Evolutionary conservation across 169 alveolate genomes (phyloP), one percentile per base, ranked within the genome.

Genomic region (Plasmodium relictum): DNA sequence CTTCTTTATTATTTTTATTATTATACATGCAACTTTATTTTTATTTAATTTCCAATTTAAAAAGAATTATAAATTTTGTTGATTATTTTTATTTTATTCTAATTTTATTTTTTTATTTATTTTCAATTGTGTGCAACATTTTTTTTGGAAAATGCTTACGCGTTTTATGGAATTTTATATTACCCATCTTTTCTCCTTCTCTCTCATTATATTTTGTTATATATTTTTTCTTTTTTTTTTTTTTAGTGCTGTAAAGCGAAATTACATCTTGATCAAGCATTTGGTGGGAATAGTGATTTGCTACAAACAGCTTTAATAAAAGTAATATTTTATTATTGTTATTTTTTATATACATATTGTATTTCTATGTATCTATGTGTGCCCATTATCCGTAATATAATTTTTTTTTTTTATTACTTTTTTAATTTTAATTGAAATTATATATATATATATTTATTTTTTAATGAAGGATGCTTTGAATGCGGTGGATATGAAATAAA

Each of bases 221-320:
- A 41, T 56, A 16, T 44, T 8, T 45, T 7, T 61, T 44, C 24
- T 24, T 42, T 54, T 41, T 44, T 18, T 54, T 42, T 52, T 48
- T 61, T 62, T 42, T 89, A 95, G 94, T 93, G 96, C 73, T 94
- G 96, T 52, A 94, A 95, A 88, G 91, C 93, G 42, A 95, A 95
- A 83, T 93, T 95, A 50, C 95, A 93, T 56, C 62, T 95, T 37
- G 97, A 95, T 74, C 93, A 85, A 26, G 97, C 97, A 0, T 95
- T 95, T 68, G 97, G 97, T 5, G 97, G 97, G 31, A 93, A 93
- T 80, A 73, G 93, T 31, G 96, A 89, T 39, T 45, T 90, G 70
- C 91, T 93, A 31, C 95, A 88, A 80, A 92, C 95, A 8, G 96
- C 96, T 45, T 78, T 93, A 41, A 88, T 93, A 39, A 69, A 88